Evolutionary conservation across 1,284 basidiomycete species (phyloP).

Genomic region (Apiotrichum domesticum): DNA sequence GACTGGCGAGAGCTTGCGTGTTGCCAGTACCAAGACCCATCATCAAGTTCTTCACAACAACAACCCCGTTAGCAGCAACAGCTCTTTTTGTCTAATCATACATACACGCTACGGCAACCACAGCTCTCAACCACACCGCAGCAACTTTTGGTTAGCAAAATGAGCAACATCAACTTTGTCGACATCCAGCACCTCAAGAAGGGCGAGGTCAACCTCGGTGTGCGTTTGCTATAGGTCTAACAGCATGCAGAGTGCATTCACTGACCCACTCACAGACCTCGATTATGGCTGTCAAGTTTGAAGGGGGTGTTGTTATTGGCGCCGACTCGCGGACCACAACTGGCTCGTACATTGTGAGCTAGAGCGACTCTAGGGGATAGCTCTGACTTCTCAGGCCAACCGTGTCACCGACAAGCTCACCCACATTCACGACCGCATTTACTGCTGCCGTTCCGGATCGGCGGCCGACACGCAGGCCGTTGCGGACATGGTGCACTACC

Average conservation of each 20-base stretch:
- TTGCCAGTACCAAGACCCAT: too few relatives aligned
- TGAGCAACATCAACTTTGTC: slow-evolving; percentile 42
- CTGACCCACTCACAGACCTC: slow-evolving; percentile 62
- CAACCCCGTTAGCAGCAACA: too few relatives aligned
- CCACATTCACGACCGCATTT: slow-evolving; percentile 93
- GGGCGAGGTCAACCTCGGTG: slow-evolving; percentile 91
- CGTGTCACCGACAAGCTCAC: slow-evolving; percentile 99
- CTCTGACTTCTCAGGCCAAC: slow-evolving; percentile 57
- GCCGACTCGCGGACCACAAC: slow-evolving; percentile 96
- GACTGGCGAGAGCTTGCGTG: too few relatives aligned
- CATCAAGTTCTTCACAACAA: too few relatives aligned
- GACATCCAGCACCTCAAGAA: slow-evolving; percentile 61
- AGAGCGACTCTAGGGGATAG: background rate
- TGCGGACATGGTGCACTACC: slow-evolving; percentile 85
- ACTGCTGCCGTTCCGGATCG: slow-evolving; percentile 97
- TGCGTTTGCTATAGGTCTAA: slow-evolving; percentile 49
- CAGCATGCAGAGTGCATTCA: too few relatives aligned
- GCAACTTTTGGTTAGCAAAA: slow-evolving; percentile 11
- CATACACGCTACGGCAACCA: too few relatives aligned
- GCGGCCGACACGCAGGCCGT: slow-evolving; percentile 97
- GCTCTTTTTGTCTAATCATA: too few relatives aligned
- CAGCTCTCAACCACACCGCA: too few relatives aligned
- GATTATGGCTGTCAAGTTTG: slow-evolving; percentile 98
- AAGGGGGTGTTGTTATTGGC: slow-evolving; percentile 89
- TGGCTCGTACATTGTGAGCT: slow-evolving; percentile 84